A percentile compares a stretch with the other conserved stretches of the same genome.
Conservation (phyloP, 2,329 filamentous ascomycete genomes). For the Ophiostoma triangulosporum region DNA sequence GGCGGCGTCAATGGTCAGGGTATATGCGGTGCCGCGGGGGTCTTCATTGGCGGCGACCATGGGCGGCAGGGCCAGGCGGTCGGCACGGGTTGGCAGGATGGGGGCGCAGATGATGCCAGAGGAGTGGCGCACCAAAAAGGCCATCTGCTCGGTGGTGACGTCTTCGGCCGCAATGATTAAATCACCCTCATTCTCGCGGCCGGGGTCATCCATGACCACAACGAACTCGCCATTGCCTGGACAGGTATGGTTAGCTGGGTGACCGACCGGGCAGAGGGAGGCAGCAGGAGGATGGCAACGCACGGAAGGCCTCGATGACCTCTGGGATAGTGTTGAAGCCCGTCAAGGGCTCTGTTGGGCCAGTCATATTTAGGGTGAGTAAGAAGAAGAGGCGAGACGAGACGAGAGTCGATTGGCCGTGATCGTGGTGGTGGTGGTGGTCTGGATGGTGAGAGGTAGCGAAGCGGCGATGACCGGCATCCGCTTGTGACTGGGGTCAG, state of each 20-base stretch:
- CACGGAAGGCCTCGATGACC: conserved; percentile 51
- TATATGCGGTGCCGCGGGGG: conserved; percentile 85
- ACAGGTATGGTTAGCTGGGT: neutral
- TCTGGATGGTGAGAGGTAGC: too few relatives aligned
- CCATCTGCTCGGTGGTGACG: conserved; percentile 80
- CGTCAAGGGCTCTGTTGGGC: conserved; percentile 17
- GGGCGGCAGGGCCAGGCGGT: conserved; percentile 63
- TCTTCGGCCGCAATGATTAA: conserved; percentile 84
- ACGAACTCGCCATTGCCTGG: conserved; percentile 54
- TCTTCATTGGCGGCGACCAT: conserved; percentile 73
- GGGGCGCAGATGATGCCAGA: conserved; percentile 88
- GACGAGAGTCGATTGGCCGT: too few relatives aligned
- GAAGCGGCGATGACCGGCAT: too few relatives aligned
- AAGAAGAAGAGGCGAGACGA: too few relatives aligned
- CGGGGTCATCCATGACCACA: conserved; percentile 82
- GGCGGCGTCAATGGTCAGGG: conserved; percentile 71
- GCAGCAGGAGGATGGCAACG: conserved; percentile 17
- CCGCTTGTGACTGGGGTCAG: too few relatives aligned
- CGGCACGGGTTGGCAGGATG: conserved; percentile 54
- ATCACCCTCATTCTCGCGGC: conserved; percentile 96
- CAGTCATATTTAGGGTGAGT: conserved; percentile 29
- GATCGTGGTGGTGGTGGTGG: too few relatives aligned
- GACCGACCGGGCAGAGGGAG: neutral
- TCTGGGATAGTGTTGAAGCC: conserved; percentile 54
- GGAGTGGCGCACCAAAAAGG: conserved; percentile 86